Percentiles rank a stretch among this genome's conserved stretches.
These are phyloP conservation scores for Aspergillus quadricinctus DNA, from an alignment of 2,329 filamentous ascomycete species.

Conservation along the genomic window DNA sequence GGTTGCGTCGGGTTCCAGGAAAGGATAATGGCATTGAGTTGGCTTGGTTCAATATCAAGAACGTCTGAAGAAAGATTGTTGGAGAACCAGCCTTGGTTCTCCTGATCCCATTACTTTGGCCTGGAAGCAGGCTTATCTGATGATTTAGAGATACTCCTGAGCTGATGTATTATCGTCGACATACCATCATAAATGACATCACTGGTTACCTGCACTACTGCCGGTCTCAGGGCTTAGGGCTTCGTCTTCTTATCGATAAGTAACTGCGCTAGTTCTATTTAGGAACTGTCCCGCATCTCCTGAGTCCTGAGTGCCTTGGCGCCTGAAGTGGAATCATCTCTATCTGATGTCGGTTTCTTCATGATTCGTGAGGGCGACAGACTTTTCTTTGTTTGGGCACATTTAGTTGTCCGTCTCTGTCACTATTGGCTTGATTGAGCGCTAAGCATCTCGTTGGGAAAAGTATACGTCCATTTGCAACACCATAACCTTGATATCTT, in stretches of 20 bases:
- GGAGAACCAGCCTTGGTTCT: neutral
- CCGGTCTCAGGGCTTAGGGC: conserved; percentile 6
- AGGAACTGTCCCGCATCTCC: conserved; percentile 14
- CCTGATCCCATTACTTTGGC: neutral
- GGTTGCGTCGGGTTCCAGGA: neutral
- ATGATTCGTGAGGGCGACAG: neutral
- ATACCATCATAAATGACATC: neutral
- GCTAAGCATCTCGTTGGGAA: neutral
- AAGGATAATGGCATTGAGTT: neutral
- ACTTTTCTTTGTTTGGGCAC: neutral
- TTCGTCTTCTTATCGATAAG: conserved; percentile 22
- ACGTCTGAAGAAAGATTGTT: neutral
- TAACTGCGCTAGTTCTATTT: conserved; percentile 6
- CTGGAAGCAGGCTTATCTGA: neutral
- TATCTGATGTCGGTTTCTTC: neutral
- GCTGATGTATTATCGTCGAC: neutral
- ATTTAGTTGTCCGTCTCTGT: neutral
- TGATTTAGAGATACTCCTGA: no score
- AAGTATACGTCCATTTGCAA: neutral
- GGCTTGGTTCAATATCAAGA: neutral
- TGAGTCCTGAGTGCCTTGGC: conserved; percentile 9
- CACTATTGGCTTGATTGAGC: neutral
- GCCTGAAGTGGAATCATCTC: neutral
- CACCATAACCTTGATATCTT: neutral
- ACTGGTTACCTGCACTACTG: neutral